These are phyloP conservation scores for Colletotrichum sp. DNA, from an alignment of 2,329 filamentous ascomycete genomes.

Conservation along the genomic window DNA sequence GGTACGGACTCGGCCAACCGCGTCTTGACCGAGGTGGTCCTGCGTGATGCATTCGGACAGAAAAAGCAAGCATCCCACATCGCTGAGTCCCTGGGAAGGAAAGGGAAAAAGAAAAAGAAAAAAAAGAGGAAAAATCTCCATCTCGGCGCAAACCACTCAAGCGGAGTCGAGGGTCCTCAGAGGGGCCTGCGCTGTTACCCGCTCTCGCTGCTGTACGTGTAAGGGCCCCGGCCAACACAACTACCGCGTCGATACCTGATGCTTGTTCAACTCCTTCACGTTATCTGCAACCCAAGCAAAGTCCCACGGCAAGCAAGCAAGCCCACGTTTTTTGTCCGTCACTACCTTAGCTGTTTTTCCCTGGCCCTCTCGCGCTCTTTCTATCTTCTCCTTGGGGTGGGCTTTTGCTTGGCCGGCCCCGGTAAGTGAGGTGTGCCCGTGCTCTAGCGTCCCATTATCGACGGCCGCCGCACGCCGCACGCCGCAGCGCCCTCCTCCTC, in stretches of 20 bases:
- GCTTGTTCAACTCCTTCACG: not conserved
- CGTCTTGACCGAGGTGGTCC: conserved; percentile 1
- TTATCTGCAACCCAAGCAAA: conserved; percentile 16
- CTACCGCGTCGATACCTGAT: conserved; percentile 1
- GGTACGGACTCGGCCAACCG: not conserved
- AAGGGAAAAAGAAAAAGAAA: not conserved
- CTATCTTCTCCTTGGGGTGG: not conserved
- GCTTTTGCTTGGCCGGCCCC: not conserved
- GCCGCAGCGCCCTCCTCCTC: not conserved
- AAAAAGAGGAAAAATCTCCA: not conserved
- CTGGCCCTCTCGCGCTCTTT: not conserved
- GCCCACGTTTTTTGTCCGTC: not conserved
- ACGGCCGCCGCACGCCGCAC: conserved; percentile 3
- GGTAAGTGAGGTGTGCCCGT: conserved; percentile 4
- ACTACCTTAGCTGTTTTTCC: not conserved
- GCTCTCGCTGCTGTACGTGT: not conserved
- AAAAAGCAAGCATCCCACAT: not conserved
- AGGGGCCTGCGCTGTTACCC: not conserved
- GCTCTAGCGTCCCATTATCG: not conserved
- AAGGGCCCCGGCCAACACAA: conserved; percentile 1
- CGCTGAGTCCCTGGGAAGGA: not conserved
- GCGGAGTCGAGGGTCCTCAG: not conserved
- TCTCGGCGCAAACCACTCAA: conserved; percentile 8
- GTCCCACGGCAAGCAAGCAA: not conserved
- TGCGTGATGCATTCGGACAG: conserved; percentile 1